A percentile compares a stretch with the other conserved stretches of the same genome.
Evolutionary conservation across 2,329 filamentous ascomycete species (phyloP).

Genomic region (Stylonectria norvegica): DNA sequence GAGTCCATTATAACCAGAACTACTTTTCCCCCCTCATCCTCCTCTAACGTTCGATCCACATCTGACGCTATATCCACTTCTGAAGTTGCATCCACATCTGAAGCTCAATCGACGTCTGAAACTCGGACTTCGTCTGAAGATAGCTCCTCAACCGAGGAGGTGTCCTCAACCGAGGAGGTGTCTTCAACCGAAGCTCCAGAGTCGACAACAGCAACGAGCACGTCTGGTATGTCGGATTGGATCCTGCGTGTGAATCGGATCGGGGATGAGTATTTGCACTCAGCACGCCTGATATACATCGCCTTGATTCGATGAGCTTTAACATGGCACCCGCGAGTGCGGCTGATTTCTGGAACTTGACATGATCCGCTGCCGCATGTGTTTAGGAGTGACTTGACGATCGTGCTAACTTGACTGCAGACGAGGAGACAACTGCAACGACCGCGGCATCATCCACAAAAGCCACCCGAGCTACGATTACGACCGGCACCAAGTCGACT

Average conservation of each 20-base stretch:
- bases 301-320: constrained; percentile 1
- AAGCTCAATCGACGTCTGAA: too few species aligned
- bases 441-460: constrained; percentile 7
- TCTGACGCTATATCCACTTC: too few species aligned
- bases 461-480: constrained; percentile 30
- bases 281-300: constrained; percentile 16
- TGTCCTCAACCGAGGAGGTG: too few species aligned
- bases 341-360: constrained; percentile 9
- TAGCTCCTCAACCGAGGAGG: too few species aligned
- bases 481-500: constrained; percentile 33
- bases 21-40: constrained; percentile 8
- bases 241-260: constrained; percentile 9
- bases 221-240: constrained; percentile 32
- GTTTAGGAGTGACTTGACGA: constrained; percentile 6
- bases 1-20: constrained; percentile 13
- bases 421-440: constrained; percentile 19
- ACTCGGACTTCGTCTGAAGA: too few species aligned
- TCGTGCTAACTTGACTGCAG: constrained; percentile 4
- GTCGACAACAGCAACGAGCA: constrained; percentile 15
- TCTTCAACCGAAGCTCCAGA: constrained; percentile 3
- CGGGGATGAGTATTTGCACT: constrained; percentile 11
- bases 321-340: constrained; percentile 20
- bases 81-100: constrained; percentile 1
- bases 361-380: constrained; percentile 6
- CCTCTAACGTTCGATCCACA: too few species aligned